These are phyloP conservation scores for Colletotrichum aenigma DNA, from an alignment of 2,329 filamentous ascomycete species.

Conservation along the genomic window DNA sequence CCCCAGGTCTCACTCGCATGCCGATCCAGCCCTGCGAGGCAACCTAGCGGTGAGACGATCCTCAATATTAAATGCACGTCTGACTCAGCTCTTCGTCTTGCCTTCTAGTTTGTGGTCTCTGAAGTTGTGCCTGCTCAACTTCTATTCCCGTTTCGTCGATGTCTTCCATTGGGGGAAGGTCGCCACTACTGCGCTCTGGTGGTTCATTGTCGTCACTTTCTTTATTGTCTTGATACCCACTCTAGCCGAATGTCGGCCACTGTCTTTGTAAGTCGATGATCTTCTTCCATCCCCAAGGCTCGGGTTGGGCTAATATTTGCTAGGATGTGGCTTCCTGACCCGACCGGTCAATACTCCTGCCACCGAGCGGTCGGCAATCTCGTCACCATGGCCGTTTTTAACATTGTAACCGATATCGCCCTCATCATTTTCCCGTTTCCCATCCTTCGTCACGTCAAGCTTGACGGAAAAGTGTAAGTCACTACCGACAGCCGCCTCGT, in stretches of 20 bases:
- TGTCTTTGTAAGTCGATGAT: constrained; percentile 22
- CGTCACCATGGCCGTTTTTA: constrained; percentile 32
- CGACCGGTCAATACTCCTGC: constrained; percentile 17
- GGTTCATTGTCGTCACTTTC: constrained; percentile 30
- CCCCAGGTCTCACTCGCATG: not conserved
- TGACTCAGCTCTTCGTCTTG: not conserved
- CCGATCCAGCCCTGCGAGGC: not conserved
- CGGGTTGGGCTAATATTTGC: not conserved
- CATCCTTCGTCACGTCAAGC: constrained; percentile 27
- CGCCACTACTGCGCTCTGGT: constrained; percentile 25
- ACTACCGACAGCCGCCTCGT: no score
- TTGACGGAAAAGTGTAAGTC: constrained; percentile 23
- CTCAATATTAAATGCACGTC: not conserved
- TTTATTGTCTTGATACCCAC: constrained; percentile 30
- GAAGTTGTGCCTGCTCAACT: constrained; percentile 31
- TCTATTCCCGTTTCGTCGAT: constrained; percentile 34
- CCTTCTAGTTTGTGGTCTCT: constrained; percentile 29
- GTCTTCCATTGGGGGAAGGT: constrained; percentile 24
- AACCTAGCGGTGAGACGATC: not conserved
- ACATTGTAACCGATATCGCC: constrained; percentile 31
- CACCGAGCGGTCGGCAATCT: constrained; percentile 30
- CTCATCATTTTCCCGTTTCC: constrained; percentile 34
- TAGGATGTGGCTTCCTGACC: constrained; percentile 14
- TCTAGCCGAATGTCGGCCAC: constrained; percentile 29
- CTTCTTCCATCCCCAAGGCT: fast-evolving